phyloP scores from a whole-genome alignment of 2,329 filamentous ascomycete genomes.

The Scedosporium apiospermum region DNA sequence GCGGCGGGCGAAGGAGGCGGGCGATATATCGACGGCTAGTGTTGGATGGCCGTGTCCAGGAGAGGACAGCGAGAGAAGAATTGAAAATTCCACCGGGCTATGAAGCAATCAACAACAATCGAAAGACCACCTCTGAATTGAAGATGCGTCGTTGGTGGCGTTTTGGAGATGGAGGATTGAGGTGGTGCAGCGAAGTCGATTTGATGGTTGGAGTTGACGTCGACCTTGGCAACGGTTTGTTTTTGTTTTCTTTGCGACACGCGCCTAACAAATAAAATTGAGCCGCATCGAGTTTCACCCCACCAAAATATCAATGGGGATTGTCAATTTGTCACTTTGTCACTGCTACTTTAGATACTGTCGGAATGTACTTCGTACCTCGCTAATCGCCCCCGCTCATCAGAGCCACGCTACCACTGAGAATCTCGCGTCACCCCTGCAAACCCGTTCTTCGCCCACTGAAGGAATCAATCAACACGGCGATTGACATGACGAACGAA shows the following conservation, averaged over 20 bases:
- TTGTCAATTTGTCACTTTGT: no score
- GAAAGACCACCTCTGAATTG: no score
- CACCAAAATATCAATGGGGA: not conserved
- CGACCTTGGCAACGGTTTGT: slow-evolving; percentile 8
- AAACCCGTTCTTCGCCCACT: no score
- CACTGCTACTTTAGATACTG: not conserved
- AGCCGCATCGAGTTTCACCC: not conserved
- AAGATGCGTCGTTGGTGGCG: not conserved
- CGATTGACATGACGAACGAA: no score
- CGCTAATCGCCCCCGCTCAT: no score
- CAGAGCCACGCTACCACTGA: no score
- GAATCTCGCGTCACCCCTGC: no score
- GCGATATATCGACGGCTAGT: not conserved
- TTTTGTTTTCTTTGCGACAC: slow-evolving; percentile 22
- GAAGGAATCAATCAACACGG: no score
- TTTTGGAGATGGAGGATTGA: not conserved
- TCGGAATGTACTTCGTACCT: no score
- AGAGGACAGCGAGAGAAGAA: not conserved
- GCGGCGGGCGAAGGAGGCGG: not conserved
- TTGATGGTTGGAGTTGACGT: not conserved
- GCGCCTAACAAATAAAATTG: slow-evolving; percentile 2
- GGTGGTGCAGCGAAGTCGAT: not conserved
- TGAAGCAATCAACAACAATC: not conserved
- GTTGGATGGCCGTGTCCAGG: not conserved
- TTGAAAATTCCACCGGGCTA: not conserved